phyloP scores from a whole-genome alignment of 176 grass and related monocot genomes.

The Ananas comosus region DNA sequence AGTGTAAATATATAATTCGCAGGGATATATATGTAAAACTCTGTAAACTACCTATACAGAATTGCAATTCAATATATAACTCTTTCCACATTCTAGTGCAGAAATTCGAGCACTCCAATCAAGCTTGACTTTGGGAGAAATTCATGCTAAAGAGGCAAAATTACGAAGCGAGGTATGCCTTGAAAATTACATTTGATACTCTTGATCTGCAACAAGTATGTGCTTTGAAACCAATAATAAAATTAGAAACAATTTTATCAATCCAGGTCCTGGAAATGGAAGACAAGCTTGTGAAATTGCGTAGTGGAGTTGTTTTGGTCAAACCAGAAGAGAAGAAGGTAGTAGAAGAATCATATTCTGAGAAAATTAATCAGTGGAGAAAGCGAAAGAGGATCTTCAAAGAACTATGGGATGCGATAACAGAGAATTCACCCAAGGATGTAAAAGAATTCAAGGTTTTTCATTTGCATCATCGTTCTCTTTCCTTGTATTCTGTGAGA shows the following conservation, averaged over 20 bases:
- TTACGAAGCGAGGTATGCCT: constrained; percentile 61
- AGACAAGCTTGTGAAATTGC: constrained; percentile 67
- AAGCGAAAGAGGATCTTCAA: constrained; percentile 90
- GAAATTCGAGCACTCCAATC: constrained; percentile 79
- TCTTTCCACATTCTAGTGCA: constrained; percentile 29
- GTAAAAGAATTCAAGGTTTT: constrained; percentile 88
- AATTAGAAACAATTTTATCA: background rate
- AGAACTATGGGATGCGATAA: constrained; percentile 93
- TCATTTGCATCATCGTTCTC: background rate
- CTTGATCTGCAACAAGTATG: background rate
- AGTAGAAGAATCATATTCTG: constrained; percentile 61
- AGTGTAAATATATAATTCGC: too few relatives aligned
- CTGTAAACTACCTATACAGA: background rate
- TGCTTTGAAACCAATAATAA: constrained; percentile 10
- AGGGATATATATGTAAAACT: too few relatives aligned
- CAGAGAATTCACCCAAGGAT: constrained; percentile 89
- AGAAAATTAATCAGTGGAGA: constrained; percentile 90
- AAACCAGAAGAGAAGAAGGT: constrained; percentile 90
- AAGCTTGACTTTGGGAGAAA: constrained; percentile 81
- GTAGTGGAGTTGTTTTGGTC: constrained; percentile 64
- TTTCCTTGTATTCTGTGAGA: background rate
- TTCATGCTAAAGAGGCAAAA: constrained; percentile 50
- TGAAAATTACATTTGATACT: background rate
- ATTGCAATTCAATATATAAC: constrained; percentile 12
- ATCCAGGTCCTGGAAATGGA: constrained; percentile 73